A percentile compares a stretch with the other conserved stretches of the same genome.
These are phyloP conservation scores for Cordyceps tenuipes DNA, from an alignment of 2,329 filamentous ascomycete species.

Conservation along the genomic window DNA sequence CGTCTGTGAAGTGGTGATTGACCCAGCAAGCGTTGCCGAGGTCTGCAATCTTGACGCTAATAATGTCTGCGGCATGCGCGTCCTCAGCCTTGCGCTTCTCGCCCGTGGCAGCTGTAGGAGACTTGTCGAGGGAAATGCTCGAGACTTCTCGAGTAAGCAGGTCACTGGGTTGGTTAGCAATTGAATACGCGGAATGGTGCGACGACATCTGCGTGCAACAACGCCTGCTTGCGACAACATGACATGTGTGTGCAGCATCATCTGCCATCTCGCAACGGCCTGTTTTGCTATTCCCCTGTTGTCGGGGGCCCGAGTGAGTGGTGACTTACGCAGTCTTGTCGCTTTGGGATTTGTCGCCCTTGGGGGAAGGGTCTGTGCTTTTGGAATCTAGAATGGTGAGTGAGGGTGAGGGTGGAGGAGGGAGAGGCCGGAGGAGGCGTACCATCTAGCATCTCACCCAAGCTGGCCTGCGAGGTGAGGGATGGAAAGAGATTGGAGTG, in stretches of 20 bases:
- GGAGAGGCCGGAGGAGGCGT: slow-evolving; percentile 39
- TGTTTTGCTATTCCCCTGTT: not conserved
- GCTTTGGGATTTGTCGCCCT: slow-evolving; percentile 68
- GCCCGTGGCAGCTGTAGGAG: slow-evolving; percentile 41
- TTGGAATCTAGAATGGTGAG: slow-evolving; percentile 22
- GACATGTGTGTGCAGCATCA: not conserved
- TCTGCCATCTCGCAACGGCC: not conserved
- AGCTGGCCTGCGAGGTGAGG: slow-evolving; percentile 60
- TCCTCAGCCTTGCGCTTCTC: slow-evolving; percentile 59
- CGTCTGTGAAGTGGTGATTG: slow-evolving; percentile 97
- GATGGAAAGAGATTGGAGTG: slow-evolving; percentile 62
- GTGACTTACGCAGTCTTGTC: slow-evolving; percentile 85
- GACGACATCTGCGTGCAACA: not conserved
- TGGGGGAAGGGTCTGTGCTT: slow-evolving; percentile 36
- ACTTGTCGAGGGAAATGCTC: slow-evolving; percentile 84
- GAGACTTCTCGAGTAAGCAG: slow-evolving; percentile 88
- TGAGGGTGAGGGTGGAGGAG: no score
- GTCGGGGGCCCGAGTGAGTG: no score
- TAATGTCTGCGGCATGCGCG: slow-evolving; percentile 56
- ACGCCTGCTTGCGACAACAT: no score
- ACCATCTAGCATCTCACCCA: slow-evolving; percentile 78
- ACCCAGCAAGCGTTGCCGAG: slow-evolving; percentile 98
- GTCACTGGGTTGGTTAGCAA: slow-evolving; percentile 49
- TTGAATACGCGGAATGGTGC: not conserved
- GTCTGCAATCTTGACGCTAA: slow-evolving; percentile 98